Base-by-base conservation (phyloP, 2,329 filamentous ascomycete species). In the Drechmeria coniospora region DNA sequence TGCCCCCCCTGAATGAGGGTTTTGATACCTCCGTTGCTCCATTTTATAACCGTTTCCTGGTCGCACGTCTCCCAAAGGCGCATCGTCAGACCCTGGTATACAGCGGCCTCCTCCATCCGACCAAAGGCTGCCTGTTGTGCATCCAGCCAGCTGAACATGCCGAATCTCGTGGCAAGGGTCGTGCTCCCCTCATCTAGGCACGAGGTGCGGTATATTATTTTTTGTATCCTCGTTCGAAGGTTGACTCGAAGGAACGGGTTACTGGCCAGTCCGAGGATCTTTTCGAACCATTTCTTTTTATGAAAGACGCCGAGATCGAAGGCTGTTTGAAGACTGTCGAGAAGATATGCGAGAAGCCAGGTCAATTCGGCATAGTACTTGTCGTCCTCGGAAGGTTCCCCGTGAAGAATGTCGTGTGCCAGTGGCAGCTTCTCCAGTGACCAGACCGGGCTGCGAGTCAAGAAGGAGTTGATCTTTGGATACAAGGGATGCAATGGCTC, bases 401-500 rank as follows among this genome's bases (percentile, higher is more conserved):
- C 66, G 32, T 70, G 62, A 8, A 76, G 55, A 28, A 77, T 59
- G 36, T 68, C 63, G 39, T 69, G 63, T 15, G 72, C 70, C n/a
- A 87, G 61, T 6, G 90, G 67, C 15, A 90, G 69, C 44, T 72
- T 75, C 33, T 80, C 70, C 12, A 75, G 46, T 9, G 74, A 64
- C 87, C 87, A 95, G 15, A 63, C 52, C 1, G 87, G 86, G 0
- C 74, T 69, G 28, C 74, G 74, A 14, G 81, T 81, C 20, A 95
- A 67, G 49, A 86, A 94, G 5, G 65, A 62, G 56, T 92, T 93
- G 52, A 90, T 59, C 47, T 93, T 93, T 32, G 74, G 70, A 48
- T 93, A 95, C 21, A 94, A 67, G 34, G 70, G 71, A 45, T 92
- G 82, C 11, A 83, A 63, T 1, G 87, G 87, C 35, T 82, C 75